phyloP scores from a whole-genome alignment of 768 basidiomycete genomes.

The Termitomyces sp. region DNA sequence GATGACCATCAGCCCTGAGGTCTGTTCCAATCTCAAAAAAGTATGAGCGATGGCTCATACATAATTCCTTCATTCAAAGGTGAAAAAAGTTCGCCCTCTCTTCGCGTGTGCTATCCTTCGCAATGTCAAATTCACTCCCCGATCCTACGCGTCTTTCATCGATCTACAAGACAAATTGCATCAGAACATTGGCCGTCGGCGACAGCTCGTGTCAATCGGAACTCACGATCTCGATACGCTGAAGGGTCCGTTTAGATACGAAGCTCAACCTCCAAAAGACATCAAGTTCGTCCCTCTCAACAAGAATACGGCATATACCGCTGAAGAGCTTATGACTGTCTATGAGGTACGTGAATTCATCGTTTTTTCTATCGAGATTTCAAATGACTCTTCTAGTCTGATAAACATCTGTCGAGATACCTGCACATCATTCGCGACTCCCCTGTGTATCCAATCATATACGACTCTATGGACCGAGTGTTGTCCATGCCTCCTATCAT shows the following conservation, averaged over 20 bases:
- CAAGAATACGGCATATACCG: conserved; percentile 74
- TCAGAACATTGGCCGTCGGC: conserved; percentile 86
- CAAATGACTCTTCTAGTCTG: conserved; percentile 48
- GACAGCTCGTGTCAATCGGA: conserved; percentile 92
- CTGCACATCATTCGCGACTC: conserved; percentile 92
- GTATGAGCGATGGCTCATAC: background rate
- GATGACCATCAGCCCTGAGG: conserved; percentile 68
- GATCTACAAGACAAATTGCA: conserved; percentile 99
- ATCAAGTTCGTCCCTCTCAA: conserved; percentile 91
- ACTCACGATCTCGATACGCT: conserved; percentile 96
- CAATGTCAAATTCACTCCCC: conserved; percentile 81
- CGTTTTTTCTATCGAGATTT: background rate
- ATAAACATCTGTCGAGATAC: conserved; percentile 86
- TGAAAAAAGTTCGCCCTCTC: conserved; percentile 77
- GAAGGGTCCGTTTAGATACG: conserved; percentile 81
- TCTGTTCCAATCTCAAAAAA: conserved; percentile 24
- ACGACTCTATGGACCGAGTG: conserved; percentile 82
- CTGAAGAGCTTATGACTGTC: conserved; percentile 85
- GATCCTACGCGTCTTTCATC: conserved; percentile 94
- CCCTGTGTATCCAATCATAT: conserved; percentile 96
- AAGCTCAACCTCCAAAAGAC: conserved; percentile 72
- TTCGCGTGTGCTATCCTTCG: conserved; percentile 91
- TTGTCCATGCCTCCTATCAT: conserved; percentile 98
- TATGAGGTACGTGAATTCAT: conserved; percentile 66
- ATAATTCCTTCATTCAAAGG: conserved; percentile 34